Evolutionary conservation across 805 yeast species (phyloP).

Genomic region (Teunomyces barrocoloradensis): DNA sequence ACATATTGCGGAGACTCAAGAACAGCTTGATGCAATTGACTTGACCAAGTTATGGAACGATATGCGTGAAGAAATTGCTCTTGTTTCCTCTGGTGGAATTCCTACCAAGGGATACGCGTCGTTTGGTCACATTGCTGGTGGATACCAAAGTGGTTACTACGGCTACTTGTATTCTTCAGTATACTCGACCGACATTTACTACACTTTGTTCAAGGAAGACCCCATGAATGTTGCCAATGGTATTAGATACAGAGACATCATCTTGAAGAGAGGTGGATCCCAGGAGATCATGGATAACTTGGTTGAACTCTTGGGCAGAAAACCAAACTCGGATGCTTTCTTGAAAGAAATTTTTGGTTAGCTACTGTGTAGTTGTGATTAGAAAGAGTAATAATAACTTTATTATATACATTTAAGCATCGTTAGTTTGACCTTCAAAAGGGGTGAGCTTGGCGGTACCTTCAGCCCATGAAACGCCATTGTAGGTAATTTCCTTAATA

Average conservation of each 20-base stretch:
- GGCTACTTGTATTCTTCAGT: slow-evolving; percentile 87
- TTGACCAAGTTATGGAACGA: slow-evolving; percentile 61
- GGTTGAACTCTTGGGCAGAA: slow-evolving; percentile 67
- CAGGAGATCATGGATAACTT: slow-evolving; percentile 65
- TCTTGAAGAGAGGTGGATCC: slow-evolving; percentile 72
- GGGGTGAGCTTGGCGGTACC: slow-evolving; percentile 72
- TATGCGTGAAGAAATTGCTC: slow-evolving; percentile 58
- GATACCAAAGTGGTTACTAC: slow-evolving; percentile 83
- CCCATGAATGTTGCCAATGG: slow-evolving; percentile 68
- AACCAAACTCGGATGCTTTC: slow-evolving; percentile 73
- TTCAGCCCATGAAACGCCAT: slow-evolving; percentile 77
- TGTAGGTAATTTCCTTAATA: slow-evolving; percentile 70
- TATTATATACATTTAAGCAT: slow-evolving; percentile 9
- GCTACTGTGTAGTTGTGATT: neutral
- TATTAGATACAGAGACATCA: slow-evolving; percentile 62
- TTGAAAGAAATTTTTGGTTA: slow-evolving; percentile 50
- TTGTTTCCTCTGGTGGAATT: slow-evolving; percentile 54
- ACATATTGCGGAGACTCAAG: slow-evolving; percentile 48
- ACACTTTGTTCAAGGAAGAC: slow-evolving; percentile 61
- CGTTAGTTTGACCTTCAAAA: slow-evolving; percentile 67
- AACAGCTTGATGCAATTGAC: slow-evolving; percentile 46
- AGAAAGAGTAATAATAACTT: neutral
- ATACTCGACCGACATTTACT: slow-evolving; percentile 80
- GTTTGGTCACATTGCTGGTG: slow-evolving; percentile 78
- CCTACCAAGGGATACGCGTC: slow-evolving; percentile 68